phyloP scores from a whole-genome alignment of 1,284 basidiomycete species.

The Vanrija pseudolonga region DNA sequence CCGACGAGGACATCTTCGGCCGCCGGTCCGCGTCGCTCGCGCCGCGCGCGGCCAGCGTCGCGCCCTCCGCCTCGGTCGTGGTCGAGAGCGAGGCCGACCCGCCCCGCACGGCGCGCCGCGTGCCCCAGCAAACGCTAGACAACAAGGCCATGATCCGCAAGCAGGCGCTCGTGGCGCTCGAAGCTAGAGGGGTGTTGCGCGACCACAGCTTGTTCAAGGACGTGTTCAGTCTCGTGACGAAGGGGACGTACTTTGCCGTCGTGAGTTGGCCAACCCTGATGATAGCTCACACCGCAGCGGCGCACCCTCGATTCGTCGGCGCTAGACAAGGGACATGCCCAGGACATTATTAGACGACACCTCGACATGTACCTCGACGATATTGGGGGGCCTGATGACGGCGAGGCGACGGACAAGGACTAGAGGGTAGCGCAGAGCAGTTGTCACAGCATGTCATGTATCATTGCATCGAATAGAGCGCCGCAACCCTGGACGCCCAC shows the following conservation, averaged over 20 bases:
- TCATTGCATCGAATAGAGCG: too few species aligned
- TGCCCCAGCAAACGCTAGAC: conserved; percentile 36
- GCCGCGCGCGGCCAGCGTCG: conserved; percentile 14
- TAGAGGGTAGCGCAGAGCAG: neutral
- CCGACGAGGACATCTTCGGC: conserved; percentile 43
- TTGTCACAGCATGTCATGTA: neutral
- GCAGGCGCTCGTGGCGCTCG: conserved; percentile 34
- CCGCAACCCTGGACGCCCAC: too few species aligned
- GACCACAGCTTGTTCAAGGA: conserved; percentile 41
- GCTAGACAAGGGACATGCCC: conserved; percentile 33
- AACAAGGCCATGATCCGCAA: conserved; percentile 46
- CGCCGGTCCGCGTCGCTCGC: conserved; percentile 15
- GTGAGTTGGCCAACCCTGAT: conserved; percentile 23
- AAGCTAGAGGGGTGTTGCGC: conserved; percentile 27
- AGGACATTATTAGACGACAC: conserved; percentile 31
- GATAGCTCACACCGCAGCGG: conserved; percentile 9
- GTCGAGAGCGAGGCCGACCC: neutral
- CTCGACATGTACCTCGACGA: conserved; percentile 42
- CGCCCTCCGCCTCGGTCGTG: neutral
- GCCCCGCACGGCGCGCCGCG: conserved; percentile 7
- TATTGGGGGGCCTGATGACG: too few species aligned
- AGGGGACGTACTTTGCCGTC: conserved; percentile 43
- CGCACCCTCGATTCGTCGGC: conserved; percentile 14
- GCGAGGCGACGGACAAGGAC: conserved; percentile 4
- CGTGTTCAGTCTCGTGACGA: conserved; percentile 39